Conservation (phyloP, 2,329 filamentous ascomycete genomes). For the Fusarium protoensiforme region DNA sequence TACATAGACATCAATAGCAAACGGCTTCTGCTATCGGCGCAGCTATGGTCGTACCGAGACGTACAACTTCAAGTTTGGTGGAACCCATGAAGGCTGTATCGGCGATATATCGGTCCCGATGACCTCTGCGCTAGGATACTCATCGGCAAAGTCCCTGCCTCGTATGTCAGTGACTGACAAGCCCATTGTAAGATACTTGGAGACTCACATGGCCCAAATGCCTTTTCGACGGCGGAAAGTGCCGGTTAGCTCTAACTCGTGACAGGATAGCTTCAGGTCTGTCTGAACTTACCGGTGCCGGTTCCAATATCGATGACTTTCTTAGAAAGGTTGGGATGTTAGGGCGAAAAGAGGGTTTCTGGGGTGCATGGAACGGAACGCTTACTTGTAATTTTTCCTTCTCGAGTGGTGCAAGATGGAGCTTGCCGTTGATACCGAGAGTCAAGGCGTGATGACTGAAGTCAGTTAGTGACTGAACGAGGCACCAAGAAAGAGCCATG, state of each 20-base stretch:
- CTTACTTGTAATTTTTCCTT: not conserved
- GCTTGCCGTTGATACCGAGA: not conserved
- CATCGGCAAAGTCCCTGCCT: not conserved
- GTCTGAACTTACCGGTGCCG: not conserved
- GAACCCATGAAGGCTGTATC: not conserved
- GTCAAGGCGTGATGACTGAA: not conserved
- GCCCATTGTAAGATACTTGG: not conserved
- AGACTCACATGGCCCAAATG: not conserved
- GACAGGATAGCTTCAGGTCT: not conserved
- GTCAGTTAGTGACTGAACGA: not conserved
- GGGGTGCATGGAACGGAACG: not conserved
- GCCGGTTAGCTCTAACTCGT: not conserved
- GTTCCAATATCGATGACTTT: constrained; percentile 1
- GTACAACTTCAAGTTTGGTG: not conserved
- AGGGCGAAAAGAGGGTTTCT: not conserved
- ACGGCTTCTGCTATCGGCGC: not conserved
- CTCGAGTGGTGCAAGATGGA: not conserved
- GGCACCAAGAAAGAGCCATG: not conserved
- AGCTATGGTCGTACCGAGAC: not conserved
- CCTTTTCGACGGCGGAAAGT: not conserved
- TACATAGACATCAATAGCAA: not conserved
- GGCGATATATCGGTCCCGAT: not conserved
- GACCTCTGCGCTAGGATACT: not conserved
- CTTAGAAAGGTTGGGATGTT: not conserved
- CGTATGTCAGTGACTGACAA: not conserved